Evolutionary conservation across 2,329 filamentous ascomycete genomes (phyloP).

Genomic region (Aureobasidium sp.): DNA sequence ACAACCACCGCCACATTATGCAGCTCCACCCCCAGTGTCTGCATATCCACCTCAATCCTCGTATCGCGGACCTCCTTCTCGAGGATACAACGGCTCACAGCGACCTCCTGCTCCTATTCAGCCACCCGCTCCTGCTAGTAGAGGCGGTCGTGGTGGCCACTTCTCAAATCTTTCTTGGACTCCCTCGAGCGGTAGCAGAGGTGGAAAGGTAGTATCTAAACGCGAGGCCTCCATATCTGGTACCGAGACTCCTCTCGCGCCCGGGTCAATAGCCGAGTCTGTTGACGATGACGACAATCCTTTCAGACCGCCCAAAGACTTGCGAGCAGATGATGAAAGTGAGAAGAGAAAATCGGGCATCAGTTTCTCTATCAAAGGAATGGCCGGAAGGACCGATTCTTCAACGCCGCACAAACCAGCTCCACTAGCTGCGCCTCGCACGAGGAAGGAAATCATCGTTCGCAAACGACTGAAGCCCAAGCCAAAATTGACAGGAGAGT

Average conservation of each 20-base stretch:
- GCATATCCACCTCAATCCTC: slow-evolving; percentile 21
- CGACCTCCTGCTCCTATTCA: slow-evolving; percentile 41
- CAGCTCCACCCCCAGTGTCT: not conserved
- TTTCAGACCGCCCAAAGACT: slow-evolving; percentile 55
- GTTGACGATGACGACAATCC: slow-evolving; percentile 51
- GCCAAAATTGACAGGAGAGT: slow-evolving; percentile 61
- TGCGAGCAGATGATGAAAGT: slow-evolving; percentile 55
- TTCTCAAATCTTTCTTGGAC: slow-evolving; percentile 67
- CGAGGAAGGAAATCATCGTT: slow-evolving; percentile 48
- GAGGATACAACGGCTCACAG: slow-evolving; percentile 31
- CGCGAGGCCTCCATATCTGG: not conserved
- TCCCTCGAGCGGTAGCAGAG: slow-evolving; percentile 43
- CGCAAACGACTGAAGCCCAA: slow-evolving; percentile 62
- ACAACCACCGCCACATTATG: slow-evolving; percentile 29
- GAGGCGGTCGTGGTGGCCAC: slow-evolving; percentile 49
- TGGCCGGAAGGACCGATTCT: slow-evolving; percentile 17
- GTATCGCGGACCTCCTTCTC: slow-evolving; percentile 33
- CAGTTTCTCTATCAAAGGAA: slow-evolving; percentile 83
- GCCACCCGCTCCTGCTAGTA: slow-evolving; percentile 25
- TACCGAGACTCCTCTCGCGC: not conserved
- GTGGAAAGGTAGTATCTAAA: slow-evolving; percentile 34
- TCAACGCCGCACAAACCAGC: slow-evolving; percentile 29
- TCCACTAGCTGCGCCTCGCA: slow-evolving; percentile 17
- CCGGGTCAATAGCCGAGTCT: slow-evolving; percentile 20
- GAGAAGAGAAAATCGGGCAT: slow-evolving; percentile 51